Percentiles rank a stretch among this genome's conserved stretches.
These are phyloP conservation scores for Epichloe coenophiala DNA, from an alignment of 2,329 filamentous ascomycete genomes.

Conservation along the genomic window DNA sequence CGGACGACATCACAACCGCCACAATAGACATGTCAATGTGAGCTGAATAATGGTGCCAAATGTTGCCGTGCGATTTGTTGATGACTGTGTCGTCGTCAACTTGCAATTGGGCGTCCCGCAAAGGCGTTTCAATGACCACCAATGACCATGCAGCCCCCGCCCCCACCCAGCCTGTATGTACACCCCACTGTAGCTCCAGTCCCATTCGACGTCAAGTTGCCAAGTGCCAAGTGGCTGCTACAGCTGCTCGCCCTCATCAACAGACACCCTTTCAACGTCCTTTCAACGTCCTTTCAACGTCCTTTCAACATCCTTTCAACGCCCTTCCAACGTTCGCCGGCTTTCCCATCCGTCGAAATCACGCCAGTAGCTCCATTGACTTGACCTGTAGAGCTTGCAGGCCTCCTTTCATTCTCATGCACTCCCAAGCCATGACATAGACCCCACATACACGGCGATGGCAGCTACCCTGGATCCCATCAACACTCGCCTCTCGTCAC, in stretches of 20 bases:
- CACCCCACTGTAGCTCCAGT: not conserved
- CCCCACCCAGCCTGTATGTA: not conserved
- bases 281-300: too few species aligned
- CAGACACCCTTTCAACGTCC: too few species aligned
- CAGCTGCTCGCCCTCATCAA: not conserved
- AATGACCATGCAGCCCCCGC: too few species aligned
- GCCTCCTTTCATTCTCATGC: not conserved
- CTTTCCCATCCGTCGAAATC: not conserved
- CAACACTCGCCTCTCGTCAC: constrained; percentile 7
- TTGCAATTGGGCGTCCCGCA: too few species aligned
- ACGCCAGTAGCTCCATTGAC: not conserved
- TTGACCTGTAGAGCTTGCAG: not conserved
- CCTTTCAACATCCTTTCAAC: too few species aligned
- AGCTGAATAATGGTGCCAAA: too few species aligned
- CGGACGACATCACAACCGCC: too few species aligned
- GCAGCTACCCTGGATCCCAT: constrained; percentile 13
- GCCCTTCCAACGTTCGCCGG: not conserved
- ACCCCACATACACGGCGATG: constrained; percentile 8
- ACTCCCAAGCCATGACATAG: constrained; percentile 1
- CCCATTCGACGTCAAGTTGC: not conserved
- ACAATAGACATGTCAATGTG: too few species aligned
- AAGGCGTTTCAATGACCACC: too few species aligned
- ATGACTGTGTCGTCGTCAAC: too few species aligned
- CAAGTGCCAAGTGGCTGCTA: too few species aligned
- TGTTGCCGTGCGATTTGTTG: too few species aligned